phyloP scores from a whole-genome alignment of 179 eudicot genomes.

The Beta lomatogona region DNA sequence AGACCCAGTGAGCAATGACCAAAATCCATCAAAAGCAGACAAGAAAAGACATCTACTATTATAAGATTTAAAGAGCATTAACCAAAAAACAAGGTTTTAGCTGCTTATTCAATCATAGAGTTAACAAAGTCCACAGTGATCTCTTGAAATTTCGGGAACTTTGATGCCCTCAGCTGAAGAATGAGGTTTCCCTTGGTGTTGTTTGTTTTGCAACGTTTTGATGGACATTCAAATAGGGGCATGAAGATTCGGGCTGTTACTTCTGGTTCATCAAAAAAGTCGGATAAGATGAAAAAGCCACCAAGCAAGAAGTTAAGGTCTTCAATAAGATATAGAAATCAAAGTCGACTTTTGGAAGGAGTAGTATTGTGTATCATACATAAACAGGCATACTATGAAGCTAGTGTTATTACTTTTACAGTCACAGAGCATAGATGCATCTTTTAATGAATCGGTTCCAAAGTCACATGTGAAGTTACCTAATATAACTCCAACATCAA shows the following conservation, averaged over 20 bases:
- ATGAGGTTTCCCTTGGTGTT: slow-evolving; percentile 69
- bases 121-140: slow-evolving; percentile 27
- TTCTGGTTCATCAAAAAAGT: too few species aligned
- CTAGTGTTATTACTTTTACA: not conserved
- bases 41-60: too few species aligned
- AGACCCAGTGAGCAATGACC: too few species aligned
- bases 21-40: too few species aligned
- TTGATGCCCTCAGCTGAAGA: slow-evolving; percentile 95
- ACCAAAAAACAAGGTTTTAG: too few species aligned
- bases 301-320: too few species aligned
- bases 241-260: too few species aligned
- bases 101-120: too few species aligned
- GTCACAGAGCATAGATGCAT: not conserved
- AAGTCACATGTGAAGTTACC: slow-evolving; percentile 39
- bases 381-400: not conserved
- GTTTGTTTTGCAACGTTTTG: too few species aligned
- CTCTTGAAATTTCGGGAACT: slow-evolving; percentile 97
- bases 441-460: not conserved
- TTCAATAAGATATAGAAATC: slow-evolving; percentile 15
- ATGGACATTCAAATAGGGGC: too few species aligned
- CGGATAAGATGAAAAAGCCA: too few species aligned
- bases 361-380: not conserved
- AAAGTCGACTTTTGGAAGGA: not conserved
- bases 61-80: too few species aligned
- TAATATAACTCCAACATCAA: slow-evolving; percentile 75